Base-by-base conservation (phyloP, 2,329 filamentous ascomycete species). In the Leptographium galeiforme region DNA sequence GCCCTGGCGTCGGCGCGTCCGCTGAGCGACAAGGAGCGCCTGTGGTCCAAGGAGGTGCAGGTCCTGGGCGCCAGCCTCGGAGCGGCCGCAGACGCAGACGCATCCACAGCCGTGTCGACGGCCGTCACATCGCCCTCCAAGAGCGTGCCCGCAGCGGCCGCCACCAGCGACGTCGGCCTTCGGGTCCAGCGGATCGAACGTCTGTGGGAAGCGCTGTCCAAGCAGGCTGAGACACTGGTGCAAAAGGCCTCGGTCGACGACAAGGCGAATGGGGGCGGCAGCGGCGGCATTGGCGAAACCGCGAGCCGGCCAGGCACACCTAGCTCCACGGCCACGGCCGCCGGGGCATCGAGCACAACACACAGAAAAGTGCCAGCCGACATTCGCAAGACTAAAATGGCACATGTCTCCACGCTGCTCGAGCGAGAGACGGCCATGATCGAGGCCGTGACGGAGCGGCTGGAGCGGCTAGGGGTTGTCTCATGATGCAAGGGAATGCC, bases 361-460 rank as follows among this genome's bases (percentile, higher is more conserved):
- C 71, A 75, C 55, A 59, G 78, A 50, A 70, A 72, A 57, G 78
- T 85, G 52, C 78, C 81, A 13, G 68, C 73, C 19, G 79, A 82
- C 53, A 74, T 85, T 55, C 73, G 81, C 55, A 78, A 74, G 66
- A 76, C 72, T 50, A 85, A 85, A 67, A 66, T 87, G 58, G 72
- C 72, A 54, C 77, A 85, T 63, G 79, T 87, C 25, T 79, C 79
- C 66, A 68, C 68, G 33, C 65, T 86, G 56, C 67, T 88, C 58
- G 80, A 84, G 54, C 71, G 84, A 33, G 83, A 88, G 67, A 78
- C 78, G 48, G 81, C 81, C 6, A 66, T 87, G 61, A 79, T 87
- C 8, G 82, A 87, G 59, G 83, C 79, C 25, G 76, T 85, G 25
- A 81, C 76, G 59, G 72, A 72, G 54, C 73, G 83, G 54, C 66